phyloP scores from a whole-genome alignment of 2,329 filamentous ascomycete species.

The Rhinocladiella mackenziei region DNA sequence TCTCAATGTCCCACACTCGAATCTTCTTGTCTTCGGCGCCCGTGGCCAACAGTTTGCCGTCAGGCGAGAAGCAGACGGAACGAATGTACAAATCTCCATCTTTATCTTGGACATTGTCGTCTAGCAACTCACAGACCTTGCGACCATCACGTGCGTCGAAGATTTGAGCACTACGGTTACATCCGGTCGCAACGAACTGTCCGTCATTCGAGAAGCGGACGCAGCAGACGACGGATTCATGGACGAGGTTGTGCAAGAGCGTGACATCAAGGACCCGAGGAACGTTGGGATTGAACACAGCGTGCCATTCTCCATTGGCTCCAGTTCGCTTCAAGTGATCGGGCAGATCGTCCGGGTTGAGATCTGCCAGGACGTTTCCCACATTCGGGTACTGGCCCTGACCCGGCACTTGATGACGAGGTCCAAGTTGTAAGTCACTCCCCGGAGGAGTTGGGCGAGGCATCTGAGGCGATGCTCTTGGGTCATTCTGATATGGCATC shows the following conservation, averaged over 20 bases:
- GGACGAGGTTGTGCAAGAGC: slow-evolving; percentile 83
- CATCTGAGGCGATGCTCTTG: slow-evolving; percentile 78
- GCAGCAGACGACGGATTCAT: slow-evolving; percentile 97
- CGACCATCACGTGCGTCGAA: slow-evolving; percentile 86
- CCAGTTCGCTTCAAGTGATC: slow-evolving; percentile 84
- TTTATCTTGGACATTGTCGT: slow-evolving; percentile 72
- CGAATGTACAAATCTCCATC: slow-evolving; percentile 93
- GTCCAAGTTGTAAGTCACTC: slow-evolving; percentile 26
- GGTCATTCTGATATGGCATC: slow-evolving; percentile 67
- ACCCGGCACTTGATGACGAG: slow-evolving; percentile 39
- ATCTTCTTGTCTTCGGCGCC: slow-evolving; percentile 98
- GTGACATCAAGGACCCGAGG: slow-evolving; percentile 89
- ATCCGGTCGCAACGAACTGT: slow-evolving; percentile 92
- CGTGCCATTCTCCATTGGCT: slow-evolving; percentile 74
- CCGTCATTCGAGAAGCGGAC: slow-evolving; percentile 95
- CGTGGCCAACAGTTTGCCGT: slow-evolving; percentile 88
- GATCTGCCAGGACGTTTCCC: slow-evolving; percentile 72
- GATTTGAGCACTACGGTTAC: slow-evolving; percentile 98
- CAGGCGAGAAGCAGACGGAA: slow-evolving; percentile 97
- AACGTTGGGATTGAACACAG: slow-evolving; percentile 90
- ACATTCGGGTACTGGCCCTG: slow-evolving; percentile 53
- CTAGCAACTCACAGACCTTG: slow-evolving; percentile 85
- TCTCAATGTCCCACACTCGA: slow-evolving; percentile 90
- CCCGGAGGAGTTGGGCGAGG: slow-evolving; percentile 70
- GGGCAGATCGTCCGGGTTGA: slow-evolving; percentile 81